Percentiles rank a stretch among this genome's conserved stretches.
Conservation (phyloP, 2,329 filamentous ascomycete species). For the Scytalidium sp. region DNA sequence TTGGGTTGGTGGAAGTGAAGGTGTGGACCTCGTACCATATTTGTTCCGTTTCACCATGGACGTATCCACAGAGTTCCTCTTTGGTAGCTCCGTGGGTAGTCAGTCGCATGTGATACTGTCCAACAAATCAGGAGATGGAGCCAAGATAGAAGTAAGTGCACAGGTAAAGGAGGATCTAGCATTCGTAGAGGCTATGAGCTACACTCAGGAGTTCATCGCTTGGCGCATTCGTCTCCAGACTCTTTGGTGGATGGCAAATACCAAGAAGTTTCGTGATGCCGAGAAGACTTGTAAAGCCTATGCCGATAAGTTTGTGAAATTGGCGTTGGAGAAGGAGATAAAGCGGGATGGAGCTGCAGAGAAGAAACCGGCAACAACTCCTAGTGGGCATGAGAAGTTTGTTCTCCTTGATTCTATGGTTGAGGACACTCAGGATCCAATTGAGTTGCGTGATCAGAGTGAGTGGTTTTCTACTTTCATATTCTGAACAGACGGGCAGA, state of each 20-base stretch:
- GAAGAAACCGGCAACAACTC: slow-evolving; percentile 25
- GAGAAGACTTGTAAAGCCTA: slow-evolving; percentile 21
- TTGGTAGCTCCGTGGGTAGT: slow-evolving; percentile 48
- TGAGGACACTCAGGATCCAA: slow-evolving; percentile 36
- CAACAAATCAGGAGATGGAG: slow-evolving; percentile 13
- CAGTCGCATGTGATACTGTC: slow-evolving; percentile 37
- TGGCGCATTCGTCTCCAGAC: slow-evolving; percentile 25
- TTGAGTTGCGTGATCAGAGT: slow-evolving; percentile 31
- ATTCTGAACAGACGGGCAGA: too few relatives aligned
- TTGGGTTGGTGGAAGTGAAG: slow-evolving; percentile 24
- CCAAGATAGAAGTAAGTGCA: slow-evolving; percentile 1
- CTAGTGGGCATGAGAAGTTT: slow-evolving; percentile 25
- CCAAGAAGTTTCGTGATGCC: slow-evolving; percentile 25
- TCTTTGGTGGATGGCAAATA: slow-evolving; percentile 22
- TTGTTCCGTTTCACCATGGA: slow-evolving; percentile 59
- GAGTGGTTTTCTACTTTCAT: neutral
- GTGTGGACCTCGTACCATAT: slow-evolving; percentile 51
- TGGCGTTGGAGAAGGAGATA: slow-evolving; percentile 15
- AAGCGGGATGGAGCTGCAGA: slow-evolving; percentile 22
- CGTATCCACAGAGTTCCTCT: slow-evolving; percentile 55
- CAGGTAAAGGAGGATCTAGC: slow-evolving; percentile 20
- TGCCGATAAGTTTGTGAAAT: slow-evolving; percentile 22
- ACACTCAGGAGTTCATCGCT: slow-evolving; percentile 29
- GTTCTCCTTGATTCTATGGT: slow-evolving; percentile 47
- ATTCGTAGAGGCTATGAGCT: slow-evolving; percentile 36